phyloP scores from a whole-genome alignment of 768 basidiomycete genomes.

The Rossbeevera mucosa region DNA sequence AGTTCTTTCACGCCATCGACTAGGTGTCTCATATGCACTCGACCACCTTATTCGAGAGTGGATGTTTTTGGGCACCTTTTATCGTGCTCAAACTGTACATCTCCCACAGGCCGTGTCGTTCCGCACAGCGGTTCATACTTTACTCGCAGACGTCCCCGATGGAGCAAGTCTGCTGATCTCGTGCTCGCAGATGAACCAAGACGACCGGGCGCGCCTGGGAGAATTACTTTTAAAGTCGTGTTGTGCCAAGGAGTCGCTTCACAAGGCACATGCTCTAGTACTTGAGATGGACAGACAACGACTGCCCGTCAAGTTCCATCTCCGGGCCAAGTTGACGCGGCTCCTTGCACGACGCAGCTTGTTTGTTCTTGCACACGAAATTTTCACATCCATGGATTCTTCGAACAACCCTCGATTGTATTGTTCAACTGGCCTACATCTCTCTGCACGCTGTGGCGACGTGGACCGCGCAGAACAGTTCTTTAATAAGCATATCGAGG shows the following conservation, averaged over 20 bases:
- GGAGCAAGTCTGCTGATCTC: conserved; percentile 26
- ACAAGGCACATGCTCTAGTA: conserved; percentile 39
- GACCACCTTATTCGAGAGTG: conserved; percentile 40
- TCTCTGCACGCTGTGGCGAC: conserved; percentile 53
- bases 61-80: conserved; percentile 27
- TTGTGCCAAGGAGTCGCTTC: conserved; percentile 28
- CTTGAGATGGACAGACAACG: conserved; percentile 37
- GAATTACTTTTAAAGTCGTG: conserved; percentile 41
- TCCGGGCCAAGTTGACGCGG: conserved; percentile 37
- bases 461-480: conserved; percentile 38
- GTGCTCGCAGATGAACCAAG: conserved; percentile 21
- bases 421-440: conserved; percentile 45
- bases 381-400: conserved; percentile 35
- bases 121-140: conserved; percentile 22
- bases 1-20: conserved; percentile 32
- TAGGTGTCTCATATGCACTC: conserved; percentile 32
- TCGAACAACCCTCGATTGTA: conserved; percentile 16
- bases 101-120: conserved; percentile 23
- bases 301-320: conserved; percentile 26
- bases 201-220: conserved; percentile 31
- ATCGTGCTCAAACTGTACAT: conserved; percentile 4
- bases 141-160: conserved; percentile 32
- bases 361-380: conserved; percentile 40
- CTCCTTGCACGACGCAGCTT: conserved; percentile 38
- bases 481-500: conserved; percentile 35